Base-by-base conservation (phyloP, 306 rosid genomes). In the Notholithocarpus densiflorus region DNA sequence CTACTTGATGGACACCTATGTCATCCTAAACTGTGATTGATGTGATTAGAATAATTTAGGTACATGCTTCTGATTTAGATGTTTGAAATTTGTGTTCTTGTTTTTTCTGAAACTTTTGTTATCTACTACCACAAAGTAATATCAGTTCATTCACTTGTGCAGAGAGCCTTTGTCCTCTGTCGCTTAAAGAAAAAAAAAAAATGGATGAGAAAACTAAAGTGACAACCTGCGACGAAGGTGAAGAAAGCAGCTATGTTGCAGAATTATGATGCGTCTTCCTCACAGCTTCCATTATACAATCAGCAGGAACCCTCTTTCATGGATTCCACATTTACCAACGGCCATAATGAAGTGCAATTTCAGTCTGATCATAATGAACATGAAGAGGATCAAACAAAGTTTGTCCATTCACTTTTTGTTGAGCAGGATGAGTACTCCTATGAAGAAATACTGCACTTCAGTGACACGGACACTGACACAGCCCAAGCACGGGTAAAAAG, bases 161-260 rank as follows among this genome's bases (percentile, higher is more conserved):
- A 90, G 98, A 74, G 62, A 59, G 61, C 78, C 53, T 87, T 83
- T 72, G 93, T 89, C 68, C 24, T 94, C 37, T 80, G 89, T 73
- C 85, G 83, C 27, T 54, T 94, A 73, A 89, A 31, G 65, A 78
- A 55, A 73, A 84, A 75, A 78, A 55, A 73, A 84, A 75, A 23
- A 8, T 69, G 21, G 86, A 78, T 60, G 72, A 48, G 78, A 59
- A n/a, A 34, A 40, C 56, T 53, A 66, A 74, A 4, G 76, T 20
- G 73, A 10, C 32, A 68, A 31, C 53, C 15, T 6, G 6, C 13
- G 73, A 65, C 73, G 89, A 82, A 75, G 81, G 80, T 17, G 86
- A 85, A 68, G 68, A 87, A 27, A 82, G 81, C n/a, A 71, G 75
- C 75, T 5, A 14, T 65, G 5, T 34, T 18, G 55, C 78, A 6